Percentiles rank a stretch among this genome's conserved stretches.
phyloP scores from a whole-genome alignment of 176 grass and related monocot species.

The Musa beccarii region DNA sequence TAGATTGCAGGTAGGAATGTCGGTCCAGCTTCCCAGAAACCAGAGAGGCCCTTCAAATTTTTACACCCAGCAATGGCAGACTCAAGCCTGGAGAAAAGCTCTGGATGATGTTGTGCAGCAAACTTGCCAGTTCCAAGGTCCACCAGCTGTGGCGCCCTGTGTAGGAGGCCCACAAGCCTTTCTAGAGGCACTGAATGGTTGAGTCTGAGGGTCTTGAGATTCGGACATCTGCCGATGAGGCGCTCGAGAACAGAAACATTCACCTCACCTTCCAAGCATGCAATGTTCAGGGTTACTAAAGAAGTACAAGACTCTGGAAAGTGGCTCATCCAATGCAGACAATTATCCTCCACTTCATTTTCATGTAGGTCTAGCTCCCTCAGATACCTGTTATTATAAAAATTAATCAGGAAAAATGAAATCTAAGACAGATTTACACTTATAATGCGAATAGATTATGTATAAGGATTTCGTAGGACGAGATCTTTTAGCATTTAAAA shows the following conservation, averaged over 20 bases:
- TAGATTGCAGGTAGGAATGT: constrained; percentile 50
- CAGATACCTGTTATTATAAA: constrained; percentile 36
- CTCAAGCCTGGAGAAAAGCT: constrained; percentile 46
- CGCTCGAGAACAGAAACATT: constrained; percentile 42
- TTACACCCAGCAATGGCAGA: constrained; percentile 41
- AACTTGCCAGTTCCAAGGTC: constrained; percentile 48
- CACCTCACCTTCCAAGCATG: constrained; percentile 56
- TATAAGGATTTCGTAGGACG: too few relatives aligned
- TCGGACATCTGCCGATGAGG: constrained; percentile 50
- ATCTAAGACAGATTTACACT: background rate
- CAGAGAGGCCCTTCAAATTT: constrained; percentile 44
- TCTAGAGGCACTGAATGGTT: constrained; percentile 53
- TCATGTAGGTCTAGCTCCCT: constrained; percentile 57
- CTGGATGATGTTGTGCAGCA: constrained; percentile 31
- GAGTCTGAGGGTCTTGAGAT: constrained; percentile 53
- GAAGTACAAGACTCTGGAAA: constrained; percentile 59
- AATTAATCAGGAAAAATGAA: constrained; percentile 15
- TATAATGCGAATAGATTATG: background rate
- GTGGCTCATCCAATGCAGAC: constrained; percentile 39
- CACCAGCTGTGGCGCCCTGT: constrained; percentile 38
- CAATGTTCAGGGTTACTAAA: constrained; percentile 52
- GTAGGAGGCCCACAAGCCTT: constrained; percentile 39
- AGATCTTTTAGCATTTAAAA: too few relatives aligned
- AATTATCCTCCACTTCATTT: constrained; percentile 52
- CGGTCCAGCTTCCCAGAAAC: constrained; percentile 42